Evolutionary conservation across 2,329 filamentous ascomycete genomes (phyloP).

Genomic region (Exophiala sp.): DNA sequence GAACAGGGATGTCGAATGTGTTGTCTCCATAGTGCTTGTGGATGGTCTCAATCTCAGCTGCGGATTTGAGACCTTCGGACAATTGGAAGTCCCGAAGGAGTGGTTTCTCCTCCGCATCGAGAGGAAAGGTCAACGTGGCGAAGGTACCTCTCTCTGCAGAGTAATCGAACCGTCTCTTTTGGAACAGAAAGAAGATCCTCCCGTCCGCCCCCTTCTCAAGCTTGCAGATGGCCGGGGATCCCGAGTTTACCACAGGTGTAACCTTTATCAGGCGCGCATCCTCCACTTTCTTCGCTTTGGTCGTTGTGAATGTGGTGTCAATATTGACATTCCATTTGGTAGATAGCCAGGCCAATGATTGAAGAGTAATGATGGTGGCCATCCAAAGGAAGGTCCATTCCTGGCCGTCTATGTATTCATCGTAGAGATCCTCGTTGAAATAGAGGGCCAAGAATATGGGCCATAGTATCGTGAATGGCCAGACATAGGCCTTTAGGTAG

Average conservation of each 20-base stretch:
- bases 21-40: constrained; percentile 94
- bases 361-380: constrained; percentile 79
- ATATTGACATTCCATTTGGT: constrained; percentile 97
- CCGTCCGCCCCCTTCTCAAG: constrained; percentile 72
- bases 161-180: constrained; percentile 95
- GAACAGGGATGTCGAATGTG: constrained; percentile 95
- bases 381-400: constrained; percentile 99
- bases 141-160: constrained; percentile 69
- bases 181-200: constrained; percentile 87
- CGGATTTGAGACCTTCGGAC: constrained; percentile 68
- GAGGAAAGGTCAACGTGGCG: constrained; percentile 73
- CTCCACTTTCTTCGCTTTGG: constrained; percentile 63
- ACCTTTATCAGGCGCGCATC: constrained; percentile 88
- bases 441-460: constrained; percentile 88
- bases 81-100: constrained; percentile 73
- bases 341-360: constrained; percentile 88
- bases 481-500: constrained; percentile 81
- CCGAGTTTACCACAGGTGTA: constrained; percentile 83
- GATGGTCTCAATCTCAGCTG: constrained; percentile 72
- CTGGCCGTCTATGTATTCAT: constrained; percentile 83
- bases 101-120: constrained; percentile 84
- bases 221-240: constrained; percentile 79
- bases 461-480: constrained; percentile 91
- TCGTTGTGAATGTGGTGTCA: constrained; percentile 75
- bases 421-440: constrained; percentile 76